Evolutionary conservation across 306 rosid genomes (phyloP), one percentile per base, ranked within the genome.

Genomic region (Casuarina equisetifolia): DNA sequence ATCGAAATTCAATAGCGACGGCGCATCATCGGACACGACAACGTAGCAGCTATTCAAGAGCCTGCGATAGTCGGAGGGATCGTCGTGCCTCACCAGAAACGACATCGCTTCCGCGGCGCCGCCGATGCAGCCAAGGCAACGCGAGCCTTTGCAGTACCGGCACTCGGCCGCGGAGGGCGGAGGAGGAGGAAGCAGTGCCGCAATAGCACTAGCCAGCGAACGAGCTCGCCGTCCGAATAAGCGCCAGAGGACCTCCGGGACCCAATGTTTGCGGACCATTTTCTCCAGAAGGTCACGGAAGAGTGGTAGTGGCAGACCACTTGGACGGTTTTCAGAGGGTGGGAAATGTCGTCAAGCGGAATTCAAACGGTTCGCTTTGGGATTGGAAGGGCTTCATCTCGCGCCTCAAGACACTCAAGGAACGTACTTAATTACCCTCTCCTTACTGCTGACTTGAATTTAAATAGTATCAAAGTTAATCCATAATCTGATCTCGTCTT

Each of bases 161-260:
- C 96, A 87, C 1, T 69, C 64, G 12, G 48, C 61, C 46, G 81
- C 70, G n/a, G 85, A 78, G 1, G 75, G 15, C 52, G 83, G 63
- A 1, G 86, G 82, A 39, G 89, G 43, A 40, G 96, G 92, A 53
- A 91, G 92, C 15, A 90, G 16, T 3, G 92, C 83, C 1, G 40
- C 0, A 73, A 91, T 67, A n/a, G 92, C 71, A 45, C 82, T 66
- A n/a, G 82, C 77, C 44, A 93, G 83, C 0, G 90, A 79, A 46
- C 81, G 79, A 0, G 92, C 92, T 19, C 85, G 86, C 38, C 84
- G 3, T 2, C 77, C 73, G 85, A 86, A 93, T 36, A 93, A 46
- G 12, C 92, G 86, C 91, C 93, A 81, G n/a, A 91, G 77, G 5
- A 90, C 89, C 80, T 74, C 85, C 2, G 97, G 98, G 67, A 84